A percentile compares a stretch with the other conserved stretches of the same genome.
Evolutionary conservation across 2,329 filamentous ascomycete species (phyloP).

Genomic region (Hypoxylon sp.): DNA sequence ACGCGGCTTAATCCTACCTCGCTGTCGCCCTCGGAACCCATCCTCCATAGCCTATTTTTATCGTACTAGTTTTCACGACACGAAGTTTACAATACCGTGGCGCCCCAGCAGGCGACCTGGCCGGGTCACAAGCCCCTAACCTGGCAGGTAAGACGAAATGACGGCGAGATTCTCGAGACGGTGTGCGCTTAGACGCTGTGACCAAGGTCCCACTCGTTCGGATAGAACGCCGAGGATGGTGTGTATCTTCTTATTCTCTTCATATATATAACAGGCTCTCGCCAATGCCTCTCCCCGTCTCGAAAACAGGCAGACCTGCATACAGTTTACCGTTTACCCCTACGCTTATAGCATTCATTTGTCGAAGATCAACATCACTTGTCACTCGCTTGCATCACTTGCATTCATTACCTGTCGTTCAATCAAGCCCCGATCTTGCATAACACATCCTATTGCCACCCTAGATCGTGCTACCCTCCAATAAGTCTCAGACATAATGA

Average conservation of each 20-base stretch:
- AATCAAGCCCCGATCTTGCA: not conserved
- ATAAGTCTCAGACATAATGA: constrained; percentile 39
- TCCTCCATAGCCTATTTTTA: not conserved
- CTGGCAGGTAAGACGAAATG: constrained; percentile 5
- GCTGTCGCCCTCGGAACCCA: constrained; percentile 7
- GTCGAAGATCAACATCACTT: not conserved
- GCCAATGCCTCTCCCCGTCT: constrained; percentile 4
- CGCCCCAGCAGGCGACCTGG: not conserved
- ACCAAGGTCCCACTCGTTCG: too few species aligned
- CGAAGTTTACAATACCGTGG: constrained; percentile 1
- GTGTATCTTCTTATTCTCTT: constrained; percentile 16
- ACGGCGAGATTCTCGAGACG: constrained; percentile 5
- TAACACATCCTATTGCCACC: constrained; percentile 5
- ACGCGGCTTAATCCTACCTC: not conserved
- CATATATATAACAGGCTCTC: constrained; percentile 5
- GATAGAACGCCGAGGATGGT: not conserved
- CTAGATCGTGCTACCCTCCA: constrained; percentile 15
- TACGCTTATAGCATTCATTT: constrained; percentile 11
- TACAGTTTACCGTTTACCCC: not conserved
- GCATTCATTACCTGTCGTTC: constrained; percentile 8
- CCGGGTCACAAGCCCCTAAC: not conserved
- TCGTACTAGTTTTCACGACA: constrained; percentile 7
- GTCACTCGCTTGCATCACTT: constrained; percentile 2
- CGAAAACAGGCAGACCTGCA: constrained; percentile 13
- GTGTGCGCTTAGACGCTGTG: not conserved